Base-by-base conservation (phyloP, 805 yeast species). In the Candida maesae region DNA sequence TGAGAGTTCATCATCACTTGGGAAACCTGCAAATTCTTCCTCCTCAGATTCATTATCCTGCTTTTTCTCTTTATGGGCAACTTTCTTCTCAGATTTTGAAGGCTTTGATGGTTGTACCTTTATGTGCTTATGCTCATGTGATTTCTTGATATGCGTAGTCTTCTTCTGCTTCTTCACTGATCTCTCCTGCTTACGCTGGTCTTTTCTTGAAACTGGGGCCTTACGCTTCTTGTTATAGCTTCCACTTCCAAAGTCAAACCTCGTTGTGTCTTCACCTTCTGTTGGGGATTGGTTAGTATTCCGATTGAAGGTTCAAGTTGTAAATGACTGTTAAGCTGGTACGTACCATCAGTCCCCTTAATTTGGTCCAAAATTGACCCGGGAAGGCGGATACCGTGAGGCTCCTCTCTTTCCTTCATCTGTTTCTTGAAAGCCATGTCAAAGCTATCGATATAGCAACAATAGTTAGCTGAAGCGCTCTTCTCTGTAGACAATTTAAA, bases 341-440 rank as follows among this genome's bases (percentile, higher is more conserved):
- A 46, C 45, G 9, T 32, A 40, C 46, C 41, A 11, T 35, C 43
- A 4, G 40, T 14, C n/a, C 42, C 52, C 50, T 57, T 73, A 65
- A 79, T 65, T 56, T 76, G 76, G 47, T 79, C 82, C 34, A 79
- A 55, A 14, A 78, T 56, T 26, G 60, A 51, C 2, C 79, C 81
- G 2, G 84, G 84, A 17, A 79, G 61, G 43, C 78, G 66, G 39
- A 77, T 78, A n/a, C 68, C 73, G 47, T 73, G 77, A 9, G 42
- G 44, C 18, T 49, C 59, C 1, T 44, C 50, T 6, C 38, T 35
- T 10, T 40, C n/a, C n/a, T n/a, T n/a, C n/a, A n/a, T 36, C 10
- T 39, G 39, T 14, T 43, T 36, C 17, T 39, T 50, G 17, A 39
- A 38, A 5, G 44, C 41, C 45, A 45, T 50, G 8, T 23, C 27